Evolutionary conservation across 768 basidiomycete genomes (phyloP), one percentile per base, ranked within the genome.

Genomic region (Pleurotus djamor): DNA sequence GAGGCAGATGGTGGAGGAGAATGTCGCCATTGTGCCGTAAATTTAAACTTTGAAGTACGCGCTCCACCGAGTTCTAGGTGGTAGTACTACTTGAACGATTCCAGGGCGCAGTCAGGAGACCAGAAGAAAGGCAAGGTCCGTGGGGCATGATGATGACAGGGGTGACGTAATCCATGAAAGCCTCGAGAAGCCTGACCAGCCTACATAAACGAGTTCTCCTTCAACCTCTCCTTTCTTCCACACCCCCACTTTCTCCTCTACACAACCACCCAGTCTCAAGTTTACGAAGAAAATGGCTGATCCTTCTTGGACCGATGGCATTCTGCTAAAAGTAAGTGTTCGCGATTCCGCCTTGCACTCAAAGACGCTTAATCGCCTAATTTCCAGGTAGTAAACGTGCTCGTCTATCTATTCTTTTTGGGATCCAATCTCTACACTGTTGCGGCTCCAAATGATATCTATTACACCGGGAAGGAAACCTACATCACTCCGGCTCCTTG

Each of bases 401-500:
- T 94, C 57, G 87, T 90, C 49, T 96, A 92, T 70, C 81, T 93
- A 68, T 69, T 90, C 60, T 94, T 96, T 75, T 78, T 96, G n/a
- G 94, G 92, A 35, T 90, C 89, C 41, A 96, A 96, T 74, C 81
- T 95, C 59, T 96, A 93, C 80, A 89, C 88, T 55, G 82, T 94
- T 61, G 87, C 92, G 5, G 82, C 85, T 2, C 92, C 92, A 0
- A 80, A 83, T 44, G 86, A 83, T 62, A 80, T 86, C 52, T 92
- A 93, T 74, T 85, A 80, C 68, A 72, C 78, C 63, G 86, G 85
- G 48, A 93, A 93, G 71, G 87, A 91, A 65, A 97, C 96, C 0
- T 98, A 95, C 73, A 77, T 98, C 59, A 97, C 95, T 1, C 96
- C 96, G n/a, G 92, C 93, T 28, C 86, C 88, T 32, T 97, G 91